Evolutionary conservation across 2,329 filamentous ascomycete genomes (phyloP).

Genomic region (Monosporascus sp.): DNA sequence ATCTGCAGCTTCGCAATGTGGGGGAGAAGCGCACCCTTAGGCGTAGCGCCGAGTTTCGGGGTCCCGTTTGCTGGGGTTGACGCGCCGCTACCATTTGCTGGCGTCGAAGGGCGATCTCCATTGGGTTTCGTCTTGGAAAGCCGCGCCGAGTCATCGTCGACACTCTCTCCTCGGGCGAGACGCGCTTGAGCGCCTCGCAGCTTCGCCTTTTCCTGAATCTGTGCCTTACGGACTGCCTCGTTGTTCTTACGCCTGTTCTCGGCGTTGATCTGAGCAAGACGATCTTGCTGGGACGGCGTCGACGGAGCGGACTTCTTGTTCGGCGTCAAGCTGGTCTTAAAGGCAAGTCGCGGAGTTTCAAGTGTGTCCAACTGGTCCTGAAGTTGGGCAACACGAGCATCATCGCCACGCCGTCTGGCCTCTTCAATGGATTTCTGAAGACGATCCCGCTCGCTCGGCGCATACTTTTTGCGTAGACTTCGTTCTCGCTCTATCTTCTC

Average conservation of each 20-base stretch:
- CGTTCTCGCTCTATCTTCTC: constrained; percentile 71
- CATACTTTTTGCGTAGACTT: constrained; percentile 60
- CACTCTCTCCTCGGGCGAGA: constrained; percentile 58
- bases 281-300: constrained; percentile 67
- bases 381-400: constrained; percentile 48
- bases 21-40: constrained; percentile 40
- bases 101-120: constrained; percentile 43
- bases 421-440: constrained; percentile 61
- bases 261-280: constrained; percentile 76
- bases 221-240: constrained; percentile 87
- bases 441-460: constrained; percentile 62
- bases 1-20: constrained; percentile 51
- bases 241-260: constrained; percentile 79
- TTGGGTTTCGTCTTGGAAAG: constrained; percentile 64
- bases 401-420: constrained; percentile 60
- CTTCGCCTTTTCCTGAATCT: constrained; percentile 72
- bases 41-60: constrained; percentile 39
- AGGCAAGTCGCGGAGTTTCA: constrained; percentile 67
- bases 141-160: constrained; percentile 54
- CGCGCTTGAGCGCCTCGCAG: constrained; percentile 57
- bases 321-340: constrained; percentile 57
- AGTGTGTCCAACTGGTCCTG: constrained; percentile 59
- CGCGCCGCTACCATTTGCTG: constrained; percentile 43
- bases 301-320: constrained; percentile 47
- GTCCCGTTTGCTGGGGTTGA: constrained; percentile 50